Base-by-base conservation (phyloP, 2,329 filamentous ascomycete species). In the Diaporthe sp. region DNA sequence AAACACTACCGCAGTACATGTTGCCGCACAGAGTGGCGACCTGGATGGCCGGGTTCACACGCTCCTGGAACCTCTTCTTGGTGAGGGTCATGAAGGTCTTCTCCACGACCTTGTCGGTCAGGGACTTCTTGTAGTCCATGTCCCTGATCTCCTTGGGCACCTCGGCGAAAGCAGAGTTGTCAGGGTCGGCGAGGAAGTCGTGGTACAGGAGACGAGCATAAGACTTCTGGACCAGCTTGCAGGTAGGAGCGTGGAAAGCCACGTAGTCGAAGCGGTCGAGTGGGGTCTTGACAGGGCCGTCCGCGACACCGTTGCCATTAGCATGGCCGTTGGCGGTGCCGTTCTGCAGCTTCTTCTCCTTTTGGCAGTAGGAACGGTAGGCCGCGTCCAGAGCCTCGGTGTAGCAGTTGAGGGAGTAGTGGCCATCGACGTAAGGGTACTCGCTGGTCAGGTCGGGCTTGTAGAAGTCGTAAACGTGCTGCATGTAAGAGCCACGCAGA, bases 401-500 rank as follows among this genome's bases (percentile, higher is more conserved):
- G 87, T 96, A 96, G 90, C 94, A 96, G 85, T 88, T 93, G 84
- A 95, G 85, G 67, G 94, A 96, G 89, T 92, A 95, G 85, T 96
- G 94, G 77, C 94, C 94, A 81, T 96, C 94, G 75, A 96, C 94
- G 82, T 94, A 92, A 78, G 94, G 94, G 87, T 96, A 96, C 87
- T 96, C 94, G 90, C 93, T 95, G 82, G 94, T 94, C 79, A 96
- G 88, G 85, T 96, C 94, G 81, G 94, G 94, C 92, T 96, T 96
- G 92, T 95, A 96, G 85, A 96, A 96, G 85, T 96, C 94, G 85
- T 96, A 97, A 80, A 92, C 93, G 86, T 96, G 94, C 84, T 92
- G 89, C 92, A 96, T 93, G 88, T 94, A 95, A 81, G 89, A 92
- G 83, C 93, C 94, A 82, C 94, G 92, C 82, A 95, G 91, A 83